Percentiles rank a stretch among this genome's conserved stretches.
Conservation (phyloP, 2,329 filamentous ascomycete genomes). For the Sporothrix curviconia region DNA sequence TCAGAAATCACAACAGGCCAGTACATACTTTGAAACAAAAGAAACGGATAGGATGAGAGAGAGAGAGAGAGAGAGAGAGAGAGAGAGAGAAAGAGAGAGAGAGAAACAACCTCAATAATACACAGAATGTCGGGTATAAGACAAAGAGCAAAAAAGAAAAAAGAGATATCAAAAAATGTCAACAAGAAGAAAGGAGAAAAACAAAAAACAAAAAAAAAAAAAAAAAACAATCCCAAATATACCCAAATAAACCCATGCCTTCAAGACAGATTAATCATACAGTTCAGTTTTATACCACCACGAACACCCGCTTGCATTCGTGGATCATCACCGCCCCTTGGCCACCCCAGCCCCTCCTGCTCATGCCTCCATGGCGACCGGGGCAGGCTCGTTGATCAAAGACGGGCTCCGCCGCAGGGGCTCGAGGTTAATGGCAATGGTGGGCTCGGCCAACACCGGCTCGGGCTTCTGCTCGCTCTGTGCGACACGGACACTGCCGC, state of each 20-base stretch:
- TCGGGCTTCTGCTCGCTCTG: slow-evolving; percentile 35
- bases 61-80: slow-evolving; percentile 21
- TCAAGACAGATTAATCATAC: slow-evolving; percentile 12
- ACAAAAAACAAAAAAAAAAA: slow-evolving; percentile 19
- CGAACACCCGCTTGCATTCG: background rate
- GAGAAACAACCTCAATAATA: slow-evolving; percentile 9
- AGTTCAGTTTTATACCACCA: slow-evolving; percentile 1
- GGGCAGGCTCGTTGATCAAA: slow-evolving; percentile 22
- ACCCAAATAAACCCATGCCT: background rate
- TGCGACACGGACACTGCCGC: slow-evolving; percentile 60
- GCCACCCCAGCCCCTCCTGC: too few relatives aligned
- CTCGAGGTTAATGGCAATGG: slow-evolving; percentile 4
- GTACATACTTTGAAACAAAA: slow-evolving; percentile 9
- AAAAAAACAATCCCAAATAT: slow-evolving; percentile 11
- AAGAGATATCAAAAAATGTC: slow-evolving; percentile 15
- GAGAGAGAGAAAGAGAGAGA: slow-evolving; percentile 12
- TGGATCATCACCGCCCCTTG: background rate
- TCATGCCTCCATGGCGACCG: slow-evolving; percentile 26
- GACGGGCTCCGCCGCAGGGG: slow-evolving; percentile 25
- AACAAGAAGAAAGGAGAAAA: slow-evolving; percentile 15
- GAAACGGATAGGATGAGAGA: slow-evolving; percentile 18
- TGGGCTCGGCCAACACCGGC: background rate
- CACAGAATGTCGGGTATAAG: slow-evolving; percentile 28
- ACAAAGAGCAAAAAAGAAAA: slow-evolving; percentile 18
- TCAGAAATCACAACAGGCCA: background rate